Evolutionary conservation across 805 yeast species (phyloP).

Genomic region (Schizosaccharomyces octosporus): DNA sequence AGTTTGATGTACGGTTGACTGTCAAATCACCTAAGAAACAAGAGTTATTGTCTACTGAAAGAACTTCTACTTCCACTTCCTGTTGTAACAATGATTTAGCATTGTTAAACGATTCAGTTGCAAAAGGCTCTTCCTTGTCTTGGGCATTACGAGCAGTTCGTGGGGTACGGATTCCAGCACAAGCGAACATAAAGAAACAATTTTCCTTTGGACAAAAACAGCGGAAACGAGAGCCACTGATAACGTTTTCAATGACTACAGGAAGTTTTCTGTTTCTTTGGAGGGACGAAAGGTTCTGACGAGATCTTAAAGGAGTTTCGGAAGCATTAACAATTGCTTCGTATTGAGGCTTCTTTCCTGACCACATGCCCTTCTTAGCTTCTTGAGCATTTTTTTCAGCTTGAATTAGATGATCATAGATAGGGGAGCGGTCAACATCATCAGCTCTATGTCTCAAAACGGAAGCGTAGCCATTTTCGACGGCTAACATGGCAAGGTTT

Average conservation of each 20-base stretch:
- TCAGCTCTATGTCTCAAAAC: conserved; percentile 58
- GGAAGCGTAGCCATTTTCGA: conserved; percentile 46
- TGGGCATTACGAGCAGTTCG: conserved; percentile 11
- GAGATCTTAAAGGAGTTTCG: conserved; percentile 45
- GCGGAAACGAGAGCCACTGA: conserved; percentile 42
- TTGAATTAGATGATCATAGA: conserved; percentile 58
- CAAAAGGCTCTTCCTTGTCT: conserved; percentile 11
- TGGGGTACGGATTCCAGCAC: conserved; percentile 43
- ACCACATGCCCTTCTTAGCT: conserved; percentile 36
- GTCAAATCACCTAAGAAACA: conserved; percentile 54
- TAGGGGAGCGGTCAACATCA: conserved; percentile 35
- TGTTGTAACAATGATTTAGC: conserved; percentile 40
- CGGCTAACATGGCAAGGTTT: conserved; percentile 37
- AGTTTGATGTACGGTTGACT: conserved; percentile 15
- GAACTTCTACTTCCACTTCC: conserved; percentile 44
- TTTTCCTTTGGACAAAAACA: conserved; percentile 49
- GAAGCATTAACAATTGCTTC: conserved; percentile 58
- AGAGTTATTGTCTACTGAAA: conserved; percentile 51
- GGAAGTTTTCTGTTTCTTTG: conserved; percentile 37
- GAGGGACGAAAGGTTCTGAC: conserved; percentile 45
- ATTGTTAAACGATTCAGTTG: conserved; percentile 29
- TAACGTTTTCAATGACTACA: conserved; percentile 49
- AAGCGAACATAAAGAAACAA: conserved; percentile 37
- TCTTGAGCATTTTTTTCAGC: conserved; percentile 36
- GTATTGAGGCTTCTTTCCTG: conserved; percentile 24